These are phyloP conservation scores for Myxozyma neotropica DNA, from an alignment of 805 yeast genomes.

Conservation along the genomic window DNA sequence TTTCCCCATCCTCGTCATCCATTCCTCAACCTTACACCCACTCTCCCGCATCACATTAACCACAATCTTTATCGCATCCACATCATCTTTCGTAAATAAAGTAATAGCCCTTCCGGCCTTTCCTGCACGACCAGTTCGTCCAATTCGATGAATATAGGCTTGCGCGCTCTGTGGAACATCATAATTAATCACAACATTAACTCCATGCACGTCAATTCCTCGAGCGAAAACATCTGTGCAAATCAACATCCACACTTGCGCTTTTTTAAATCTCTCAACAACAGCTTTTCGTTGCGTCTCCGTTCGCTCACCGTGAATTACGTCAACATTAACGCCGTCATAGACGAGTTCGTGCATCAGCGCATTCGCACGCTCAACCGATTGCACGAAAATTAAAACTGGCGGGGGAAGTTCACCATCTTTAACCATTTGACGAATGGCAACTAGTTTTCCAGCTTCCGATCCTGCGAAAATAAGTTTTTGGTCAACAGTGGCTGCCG, in stretches of 20 bases:
- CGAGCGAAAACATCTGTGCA: constrained; percentile 95
- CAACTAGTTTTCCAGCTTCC: constrained; percentile 93
- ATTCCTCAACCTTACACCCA: constrained; percentile 65
- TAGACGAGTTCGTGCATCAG: constrained; percentile 88
- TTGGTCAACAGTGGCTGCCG: constrained; percentile 81
- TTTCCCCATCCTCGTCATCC: constrained; percentile 79
- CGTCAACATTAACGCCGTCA: constrained; percentile 91
- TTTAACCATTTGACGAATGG: constrained; percentile 83
- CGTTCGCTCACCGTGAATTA: constrained; percentile 92
- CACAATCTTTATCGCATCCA: constrained; percentile 72
- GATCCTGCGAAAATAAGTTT: constrained; percentile 82
- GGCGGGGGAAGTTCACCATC: constrained; percentile 88
- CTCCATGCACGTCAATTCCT: constrained; percentile 97
- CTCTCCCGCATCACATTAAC: constrained; percentile 95
- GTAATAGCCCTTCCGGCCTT: constrained; percentile 85
- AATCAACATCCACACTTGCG: constrained; percentile 93
- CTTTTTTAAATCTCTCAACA: constrained; percentile 80
- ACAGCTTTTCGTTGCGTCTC: constrained; percentile 83
- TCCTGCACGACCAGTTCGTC: constrained; percentile 98
- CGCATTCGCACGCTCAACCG: constrained; percentile 92
- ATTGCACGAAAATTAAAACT: constrained; percentile 85
- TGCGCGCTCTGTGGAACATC: constrained; percentile 95
- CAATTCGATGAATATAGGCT: constrained; percentile 95
- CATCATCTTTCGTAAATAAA: constrained; percentile 88
- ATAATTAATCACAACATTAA: constrained; percentile 89